These are phyloP conservation scores for Leptosphaerulina australis DNA, from an alignment of 2,329 filamentous ascomycete genomes.

Conservation along the genomic window DNA sequence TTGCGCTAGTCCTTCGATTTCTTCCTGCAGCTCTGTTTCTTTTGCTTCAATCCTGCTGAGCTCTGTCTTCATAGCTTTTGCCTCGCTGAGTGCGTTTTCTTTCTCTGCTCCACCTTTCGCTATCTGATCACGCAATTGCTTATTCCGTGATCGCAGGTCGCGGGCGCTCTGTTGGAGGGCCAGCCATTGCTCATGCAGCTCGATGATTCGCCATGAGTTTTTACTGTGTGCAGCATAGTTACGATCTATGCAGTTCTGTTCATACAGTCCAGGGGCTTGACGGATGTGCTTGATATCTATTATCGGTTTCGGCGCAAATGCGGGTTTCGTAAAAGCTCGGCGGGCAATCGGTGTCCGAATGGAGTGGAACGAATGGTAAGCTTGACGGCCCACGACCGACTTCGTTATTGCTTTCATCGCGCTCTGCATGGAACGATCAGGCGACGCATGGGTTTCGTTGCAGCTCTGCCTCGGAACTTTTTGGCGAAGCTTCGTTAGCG, in stretches of 20 bases:
- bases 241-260: constrained; percentile 80
- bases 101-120: constrained; percentile 52
- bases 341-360: constrained; percentile 37
- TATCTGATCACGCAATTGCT: constrained; percentile 64
- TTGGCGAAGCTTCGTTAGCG: constrained; percentile 19
- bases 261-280: constrained; percentile 78
- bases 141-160: constrained; percentile 68
- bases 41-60: constrained; percentile 65
- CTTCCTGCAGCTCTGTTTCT: constrained; percentile 64
- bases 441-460: constrained; percentile 11
- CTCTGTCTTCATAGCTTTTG: constrained; percentile 67
- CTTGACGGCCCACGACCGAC: constrained; percentile 25
- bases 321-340: constrained; percentile 61
- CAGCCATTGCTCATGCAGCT: constrained; percentile 55
- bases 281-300: constrained; percentile 91
- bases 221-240: constrained; percentile 71
- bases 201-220: constrained; percentile 60
- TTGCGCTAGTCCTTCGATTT: constrained; percentile 77
- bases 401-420: constrained; percentile 34
- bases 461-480: constrained; percentile 17
- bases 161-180: constrained; percentile 64
- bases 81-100: constrained; percentile 66
- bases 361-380: background rate
- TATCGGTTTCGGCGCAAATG: constrained; percentile 76
- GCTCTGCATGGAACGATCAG: constrained; percentile 9